Evolutionary conservation across 1,284 basidiomycete species (phyloP).

Genomic region (Naganishia sp.): DNA sequence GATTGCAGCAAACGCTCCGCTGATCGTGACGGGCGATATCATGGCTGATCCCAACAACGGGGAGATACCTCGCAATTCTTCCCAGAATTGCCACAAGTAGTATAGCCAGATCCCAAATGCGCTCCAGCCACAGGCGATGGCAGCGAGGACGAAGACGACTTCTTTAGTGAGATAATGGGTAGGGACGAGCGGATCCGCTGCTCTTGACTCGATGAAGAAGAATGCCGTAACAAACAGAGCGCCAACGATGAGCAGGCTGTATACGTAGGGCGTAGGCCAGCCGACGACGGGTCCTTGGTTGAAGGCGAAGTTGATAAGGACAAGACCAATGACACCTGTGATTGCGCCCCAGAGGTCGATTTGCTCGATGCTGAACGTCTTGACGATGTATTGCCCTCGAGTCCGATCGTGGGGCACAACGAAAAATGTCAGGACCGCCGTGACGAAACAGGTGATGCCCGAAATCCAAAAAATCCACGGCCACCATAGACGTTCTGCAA

Average conservation of each 20-base stretch:
- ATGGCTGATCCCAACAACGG: conserved; percentile 38
- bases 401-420: conserved; percentile 35
- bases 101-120: conserved; percentile 40
- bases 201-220: conserved; percentile 39
- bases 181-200: conserved; percentile 39
- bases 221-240: conserved; percentile 36
- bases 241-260: conserved; percentile 39
- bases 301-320: conserved; percentile 44
- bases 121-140: conserved; percentile 42
- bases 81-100: conserved; percentile 36
- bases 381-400: conserved; percentile 8
- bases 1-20: conserved; percentile 39
- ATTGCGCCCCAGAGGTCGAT: conserved; percentile 30
- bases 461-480: conserved; percentile 42
- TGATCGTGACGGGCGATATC: conserved; percentile 34
- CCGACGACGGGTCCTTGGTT: conserved; percentile 43
- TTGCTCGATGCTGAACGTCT: neutral
- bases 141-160: conserved; percentile 38
- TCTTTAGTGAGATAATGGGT: conserved; percentile 36
- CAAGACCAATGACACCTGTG: conserved; percentile 37
- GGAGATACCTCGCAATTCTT: conserved; percentile 36
- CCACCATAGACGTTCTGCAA: conserved; percentile 33
- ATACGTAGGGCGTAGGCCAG: conserved; percentile 41
- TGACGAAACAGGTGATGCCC: conserved; percentile 36
- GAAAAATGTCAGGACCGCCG: conserved; percentile 33